Evolutionary conservation across 352 stramenopile species (phyloP).

Genomic region (Pythium biforme): DNA sequence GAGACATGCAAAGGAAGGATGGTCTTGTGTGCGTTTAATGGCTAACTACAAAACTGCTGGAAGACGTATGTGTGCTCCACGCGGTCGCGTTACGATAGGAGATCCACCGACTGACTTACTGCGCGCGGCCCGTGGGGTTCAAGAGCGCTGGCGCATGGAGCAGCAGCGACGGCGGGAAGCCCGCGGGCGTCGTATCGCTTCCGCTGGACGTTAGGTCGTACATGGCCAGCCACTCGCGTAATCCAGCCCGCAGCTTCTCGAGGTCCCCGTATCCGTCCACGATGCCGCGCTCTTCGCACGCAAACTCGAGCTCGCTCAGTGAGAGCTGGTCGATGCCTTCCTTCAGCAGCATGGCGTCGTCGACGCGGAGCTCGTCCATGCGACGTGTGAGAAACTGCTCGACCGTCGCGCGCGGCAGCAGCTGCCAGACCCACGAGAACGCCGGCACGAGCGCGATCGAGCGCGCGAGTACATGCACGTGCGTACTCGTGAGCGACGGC

Average conservation of each 20-base stretch:
- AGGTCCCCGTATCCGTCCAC: constrained; percentile 68
- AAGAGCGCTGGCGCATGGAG: constrained; percentile 72
- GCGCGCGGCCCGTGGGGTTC: constrained; percentile 19
- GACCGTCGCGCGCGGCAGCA: constrained; percentile 40
- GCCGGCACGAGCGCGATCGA: constrained; percentile 55
- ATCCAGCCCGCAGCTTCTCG: constrained; percentile 40
- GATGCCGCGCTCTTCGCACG: constrained; percentile 78
- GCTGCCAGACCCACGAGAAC: constrained; percentile 52
- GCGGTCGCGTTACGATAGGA: too few relatives aligned
- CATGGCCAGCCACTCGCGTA: constrained; percentile 77
- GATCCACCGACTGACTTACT: constrained; percentile 4
- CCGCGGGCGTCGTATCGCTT: constrained; percentile 16
- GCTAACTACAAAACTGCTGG: too few relatives aligned
- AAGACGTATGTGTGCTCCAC: too few relatives aligned
- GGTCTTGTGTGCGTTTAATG: not conserved
- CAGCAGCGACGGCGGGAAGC: constrained; percentile 57
- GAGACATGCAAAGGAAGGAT: not conserved
- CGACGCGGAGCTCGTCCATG: constrained; percentile 60
- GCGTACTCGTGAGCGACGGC: constrained; percentile 37
- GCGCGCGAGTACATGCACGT: constrained; percentile 55
- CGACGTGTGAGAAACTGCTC: constrained; percentile 52
- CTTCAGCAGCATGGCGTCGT: constrained; percentile 69
- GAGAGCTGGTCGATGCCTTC: constrained; percentile 70
- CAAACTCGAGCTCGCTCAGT: constrained; percentile 82
- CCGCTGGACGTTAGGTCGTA: constrained; percentile 54